These are phyloP conservation scores for Trichoderma asperellum DNA, from an alignment of 2,329 filamentous ascomycete species.

Conservation along the genomic window DNA sequence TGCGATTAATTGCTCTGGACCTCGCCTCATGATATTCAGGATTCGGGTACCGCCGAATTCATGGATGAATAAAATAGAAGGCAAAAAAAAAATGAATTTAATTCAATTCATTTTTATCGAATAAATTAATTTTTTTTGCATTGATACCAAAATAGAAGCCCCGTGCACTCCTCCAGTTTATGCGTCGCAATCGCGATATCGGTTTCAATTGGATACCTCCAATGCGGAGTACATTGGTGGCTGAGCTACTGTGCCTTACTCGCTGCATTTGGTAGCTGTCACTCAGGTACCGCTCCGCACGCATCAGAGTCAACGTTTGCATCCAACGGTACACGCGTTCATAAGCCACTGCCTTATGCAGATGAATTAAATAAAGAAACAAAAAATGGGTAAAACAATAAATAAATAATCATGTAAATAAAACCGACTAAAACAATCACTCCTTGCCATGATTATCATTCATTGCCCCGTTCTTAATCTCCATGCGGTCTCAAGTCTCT, in stretches of 20 bases:
- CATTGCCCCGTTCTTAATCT: not conserved
- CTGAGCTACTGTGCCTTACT: not conserved
- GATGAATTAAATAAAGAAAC: not conserved
- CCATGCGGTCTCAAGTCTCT: constrained; percentile 5
- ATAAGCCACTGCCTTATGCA: not conserved
- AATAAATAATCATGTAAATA: not conserved
- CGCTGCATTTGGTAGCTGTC: not conserved
- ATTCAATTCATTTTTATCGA: not conserved
- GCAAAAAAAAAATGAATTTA: not conserved
- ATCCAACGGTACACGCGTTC: not conserved
- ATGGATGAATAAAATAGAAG: not conserved
- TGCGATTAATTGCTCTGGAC: not conserved
- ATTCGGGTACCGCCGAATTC: not conserved
- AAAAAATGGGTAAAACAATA: not conserved
- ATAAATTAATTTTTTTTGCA: not conserved
- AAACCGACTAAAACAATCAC: not conserved
- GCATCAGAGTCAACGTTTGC: not conserved
- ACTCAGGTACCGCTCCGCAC: not conserved
- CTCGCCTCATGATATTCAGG: constrained; percentile 19
- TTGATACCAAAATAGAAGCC: not conserved
- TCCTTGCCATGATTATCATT: not conserved
- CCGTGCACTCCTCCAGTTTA: not conserved
- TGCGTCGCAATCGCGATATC: not conserved
- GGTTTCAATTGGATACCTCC: not conserved
- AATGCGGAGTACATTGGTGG: not conserved